phyloP scores from a whole-genome alignment of 192 early-diverging fungal genomes.

The Phycomyces nitens region DNA sequence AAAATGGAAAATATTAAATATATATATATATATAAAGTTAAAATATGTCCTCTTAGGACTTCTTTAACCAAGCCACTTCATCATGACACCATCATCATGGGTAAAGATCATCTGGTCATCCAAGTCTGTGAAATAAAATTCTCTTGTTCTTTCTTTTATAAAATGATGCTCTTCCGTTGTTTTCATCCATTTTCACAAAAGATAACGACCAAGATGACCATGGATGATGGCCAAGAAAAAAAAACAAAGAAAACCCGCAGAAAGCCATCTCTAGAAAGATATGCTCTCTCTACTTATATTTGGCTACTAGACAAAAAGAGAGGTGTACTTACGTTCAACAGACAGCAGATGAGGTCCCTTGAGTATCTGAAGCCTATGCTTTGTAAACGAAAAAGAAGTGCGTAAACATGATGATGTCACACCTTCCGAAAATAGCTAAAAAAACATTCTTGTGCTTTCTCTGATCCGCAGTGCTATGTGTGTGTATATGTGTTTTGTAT shows the following conservation, averaged over 20 bases:
- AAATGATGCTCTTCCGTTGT: background rate
- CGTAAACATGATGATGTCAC: slow-evolving; percentile 5
- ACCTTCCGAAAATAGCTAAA: background rate
- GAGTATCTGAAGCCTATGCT: background rate
- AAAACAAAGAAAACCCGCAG: background rate
- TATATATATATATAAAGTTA: background rate
- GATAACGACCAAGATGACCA: background rate
- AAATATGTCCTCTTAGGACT: background rate
- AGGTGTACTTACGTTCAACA: slow-evolving; percentile 4
- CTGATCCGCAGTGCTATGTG: background rate
- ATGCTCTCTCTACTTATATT: background rate
- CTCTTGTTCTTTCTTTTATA: background rate
- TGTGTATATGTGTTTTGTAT: too few species aligned
- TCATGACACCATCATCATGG: background rate
- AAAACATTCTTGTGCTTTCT: background rate
- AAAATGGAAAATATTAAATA: background rate
- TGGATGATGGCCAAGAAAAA: background rate
- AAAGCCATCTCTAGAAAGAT: background rate
- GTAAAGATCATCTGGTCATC: background rate
- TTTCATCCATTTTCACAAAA: background rate
- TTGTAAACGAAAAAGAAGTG: slow-evolving; percentile 4
- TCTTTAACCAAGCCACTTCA: background rate
- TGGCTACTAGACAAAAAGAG: background rate
- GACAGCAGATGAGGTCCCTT: slow-evolving; percentile 4
- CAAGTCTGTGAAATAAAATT: background rate